Conservation (phyloP, 805 yeast species). For the Nakazawaea anatomiae region DNA sequence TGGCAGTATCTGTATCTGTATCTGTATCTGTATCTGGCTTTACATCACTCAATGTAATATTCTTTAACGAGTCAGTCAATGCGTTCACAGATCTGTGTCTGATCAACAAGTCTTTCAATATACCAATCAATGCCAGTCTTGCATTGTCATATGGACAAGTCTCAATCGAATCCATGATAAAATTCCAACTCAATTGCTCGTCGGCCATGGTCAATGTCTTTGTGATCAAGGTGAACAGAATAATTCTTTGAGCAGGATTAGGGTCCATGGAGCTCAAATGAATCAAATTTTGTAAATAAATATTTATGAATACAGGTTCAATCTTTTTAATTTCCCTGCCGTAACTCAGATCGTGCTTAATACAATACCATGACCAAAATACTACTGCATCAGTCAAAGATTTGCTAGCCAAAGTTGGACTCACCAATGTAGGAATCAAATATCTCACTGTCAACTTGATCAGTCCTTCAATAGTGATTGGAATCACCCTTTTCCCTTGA, state of each 20-base stretch:
- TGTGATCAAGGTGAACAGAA: constrained; percentile 56
- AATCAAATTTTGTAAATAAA: constrained; percentile 37
- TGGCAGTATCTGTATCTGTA: neutral
- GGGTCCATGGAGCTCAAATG: constrained; percentile 28
- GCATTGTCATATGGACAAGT: constrained; percentile 61
- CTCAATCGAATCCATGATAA: constrained; percentile 56
- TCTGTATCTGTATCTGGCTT: neutral
- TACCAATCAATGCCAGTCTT: constrained; percentile 55
- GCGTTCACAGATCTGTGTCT: constrained; percentile 22
- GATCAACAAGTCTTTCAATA: constrained; percentile 61
- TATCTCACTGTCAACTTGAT: constrained; percentile 36
- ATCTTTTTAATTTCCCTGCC: constrained; percentile 14
- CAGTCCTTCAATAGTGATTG: constrained; percentile 20
- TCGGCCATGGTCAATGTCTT: constrained; percentile 54
- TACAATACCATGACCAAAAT: constrained; percentile 32
- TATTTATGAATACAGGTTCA: constrained; percentile 19
- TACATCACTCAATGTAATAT: constrained; percentile 3
- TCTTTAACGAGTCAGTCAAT: constrained; percentile 10
- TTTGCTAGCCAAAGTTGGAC: constrained; percentile 13
- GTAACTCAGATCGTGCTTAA: constrained; percentile 13
- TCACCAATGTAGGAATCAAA: constrained; percentile 31
- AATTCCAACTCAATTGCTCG: constrained; percentile 51
- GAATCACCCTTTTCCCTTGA: constrained; percentile 11
- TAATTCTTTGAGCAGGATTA: constrained; percentile 31
- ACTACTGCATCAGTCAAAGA: constrained; percentile 20